Conservation (phyloP, 1,284 basidiomycete species). For the Coriolopsis trogii region DNA sequence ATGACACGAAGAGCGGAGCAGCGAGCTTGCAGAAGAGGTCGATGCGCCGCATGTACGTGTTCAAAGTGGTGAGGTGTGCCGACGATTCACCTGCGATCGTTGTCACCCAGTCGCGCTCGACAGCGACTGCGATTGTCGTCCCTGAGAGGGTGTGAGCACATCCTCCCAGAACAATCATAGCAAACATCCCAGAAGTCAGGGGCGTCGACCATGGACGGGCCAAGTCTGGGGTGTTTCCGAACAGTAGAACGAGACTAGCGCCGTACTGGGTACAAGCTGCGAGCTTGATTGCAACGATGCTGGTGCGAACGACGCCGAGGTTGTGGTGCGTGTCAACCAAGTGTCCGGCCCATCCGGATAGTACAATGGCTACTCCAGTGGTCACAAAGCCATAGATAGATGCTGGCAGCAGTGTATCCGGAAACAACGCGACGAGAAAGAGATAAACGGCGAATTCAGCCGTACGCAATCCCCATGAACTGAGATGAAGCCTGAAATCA, state of each 20-base stretch:
- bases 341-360: conserved; percentile 46
- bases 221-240: neutral
- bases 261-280: conserved; percentile 43
- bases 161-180: conserved; percentile 42
- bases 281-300: conserved; percentile 48
- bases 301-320: conserved; percentile 43
- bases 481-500: conserved; percentile 17
- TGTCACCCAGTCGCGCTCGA: conserved; percentile 63
- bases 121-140: conserved; percentile 49
- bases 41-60: conserved; percentile 50
- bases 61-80: conserved; percentile 36
- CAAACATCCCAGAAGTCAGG: conserved; percentile 36
- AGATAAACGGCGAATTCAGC: conserved; percentile 51
- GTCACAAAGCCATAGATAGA: conserved; percentile 52
- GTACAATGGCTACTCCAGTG: conserved; percentile 39
- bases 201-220: conserved; percentile 17
- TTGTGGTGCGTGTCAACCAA: conserved; percentile 46
- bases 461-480: conserved; percentile 46
- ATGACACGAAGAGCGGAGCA: conserved; percentile 56
- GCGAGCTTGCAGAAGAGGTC: conserved; percentile 58
- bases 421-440: conserved; percentile 50
- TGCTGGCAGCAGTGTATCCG: conserved; percentile 51
- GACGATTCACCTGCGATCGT: conserved; percentile 42
- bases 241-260: conserved; percentile 38
- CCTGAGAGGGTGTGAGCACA: conserved; percentile 46